Base-by-base conservation (phyloP, 768 basidiomycete genomes). In the Collybia mongolica region DNA sequence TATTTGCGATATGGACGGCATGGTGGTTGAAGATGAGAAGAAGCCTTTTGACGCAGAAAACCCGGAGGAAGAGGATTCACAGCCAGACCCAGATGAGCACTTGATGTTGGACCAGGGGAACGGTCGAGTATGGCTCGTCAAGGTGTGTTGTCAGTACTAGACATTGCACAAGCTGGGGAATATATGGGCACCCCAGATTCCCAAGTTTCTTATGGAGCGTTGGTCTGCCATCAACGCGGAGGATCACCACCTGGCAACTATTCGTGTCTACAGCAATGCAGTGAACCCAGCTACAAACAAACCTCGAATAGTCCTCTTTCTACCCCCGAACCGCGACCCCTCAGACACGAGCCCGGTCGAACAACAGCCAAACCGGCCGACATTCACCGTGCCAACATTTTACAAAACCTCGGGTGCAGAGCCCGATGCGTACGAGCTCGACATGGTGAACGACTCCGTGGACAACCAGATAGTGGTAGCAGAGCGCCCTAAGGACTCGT, bases 391-490 rank as follows among this genome's bases (percentile, higher is more conserved):
- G 0, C 52, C 68, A 1, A 67, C 72, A 1, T 55, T 67, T 2
- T 70, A 71, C 40, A 36, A 62, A 1, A 57, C 68, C 0, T 60
- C 61, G 1, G 69, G 67, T 5, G 60, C 67, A 5, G 77, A 82
- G 53, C 79, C 78, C 4, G 87, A 88, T 59, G 80, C 84, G 65
- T 98, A 93, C 70, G 90, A 93, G 58, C 75, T 98, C 28, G 86
- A 91, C 38, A 91, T 96, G 82, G 83, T 93, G 38, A 88, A 91
- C 54, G 86, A 91, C 54, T 68, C 81, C 26, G 87, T 91, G 7
- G 88, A 90, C 58, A 94, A 93, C 69, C 86, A 93, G 66, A 79
- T 90, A 49, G 89, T 93, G 23, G 81, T 93, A 29, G 90, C 90
- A 0, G 90, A 93, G 66, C 81, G 86, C 46, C 85, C 86, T 19